Evolutionary conservation across 768 basidiomycete genomes (phyloP).

Genomic region (Cyclocybe cylindracea): DNA sequence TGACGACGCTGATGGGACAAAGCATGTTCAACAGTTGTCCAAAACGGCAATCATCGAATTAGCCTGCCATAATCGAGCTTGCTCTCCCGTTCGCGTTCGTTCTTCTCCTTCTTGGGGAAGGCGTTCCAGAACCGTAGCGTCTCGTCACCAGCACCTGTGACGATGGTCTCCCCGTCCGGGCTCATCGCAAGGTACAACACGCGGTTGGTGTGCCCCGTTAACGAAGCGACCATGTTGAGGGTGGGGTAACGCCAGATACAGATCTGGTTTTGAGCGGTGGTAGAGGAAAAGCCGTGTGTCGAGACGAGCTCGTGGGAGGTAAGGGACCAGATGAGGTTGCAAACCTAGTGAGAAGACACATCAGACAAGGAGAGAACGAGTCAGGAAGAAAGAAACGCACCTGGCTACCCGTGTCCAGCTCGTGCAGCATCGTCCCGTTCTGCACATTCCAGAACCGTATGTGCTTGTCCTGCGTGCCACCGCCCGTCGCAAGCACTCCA

Average conservation of each 20-base stretch:
- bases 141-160: conserved; percentile 97
- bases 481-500: conserved; percentile 90
- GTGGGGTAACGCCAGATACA: conserved; percentile 95
- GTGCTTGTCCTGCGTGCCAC: conserved; percentile 98
- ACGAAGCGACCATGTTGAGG: conserved; percentile 90
- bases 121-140: conserved; percentile 98
- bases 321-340: conserved; percentile 94
- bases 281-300: conserved; percentile 95
- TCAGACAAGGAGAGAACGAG: conserved; percentile 9
- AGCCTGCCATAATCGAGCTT: conserved; percentile 51
- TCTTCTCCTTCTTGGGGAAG: conserved; percentile 74
- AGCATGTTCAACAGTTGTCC: no score
- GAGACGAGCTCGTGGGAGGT: conserved; percentile 98
- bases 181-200: conserved; percentile 98
- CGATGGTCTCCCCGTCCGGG: conserved; percentile 96
- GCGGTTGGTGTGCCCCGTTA: conserved; percentile 93
- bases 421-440: conserved; percentile 81
- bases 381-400: conserved; percentile 42
- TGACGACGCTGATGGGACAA: no score
- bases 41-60: conserved; percentile 41
- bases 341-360: conserved; percentile 58
- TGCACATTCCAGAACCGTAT: conserved; percentile 96
- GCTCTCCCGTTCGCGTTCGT: conserved; percentile 41
- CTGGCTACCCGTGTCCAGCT: conserved; percentile 95
- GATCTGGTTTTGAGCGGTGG: conserved; percentile 94